Base-by-base conservation (phyloP, 257 asterid genomes). In the Eustoma russellianum region DNA sequence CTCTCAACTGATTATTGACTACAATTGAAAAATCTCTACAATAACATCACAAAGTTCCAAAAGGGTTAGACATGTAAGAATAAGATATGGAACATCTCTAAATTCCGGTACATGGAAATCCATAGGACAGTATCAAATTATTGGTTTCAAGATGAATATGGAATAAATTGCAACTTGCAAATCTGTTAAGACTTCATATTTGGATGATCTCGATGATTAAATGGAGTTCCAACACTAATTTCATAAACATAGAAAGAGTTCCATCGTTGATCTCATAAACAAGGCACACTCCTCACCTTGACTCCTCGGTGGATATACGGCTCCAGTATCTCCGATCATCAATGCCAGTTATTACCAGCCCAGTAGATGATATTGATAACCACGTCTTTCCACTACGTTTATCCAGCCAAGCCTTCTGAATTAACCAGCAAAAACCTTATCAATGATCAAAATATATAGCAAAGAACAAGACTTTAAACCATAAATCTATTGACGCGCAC, bases 301-400 rank as follows among this genome's bases (percentile, higher is more conserved):
- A 90, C 71, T 90, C 98, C 48, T 90, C 94, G 1, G 96, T 83
- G 15, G 71, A 78, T 61, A 90, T 75, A 38, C 93, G 82, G 70
- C 67, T 82, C 98, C 98, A 90, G 51, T 90, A 90, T 77, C 98
- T 75, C 72, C 98, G 52, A 54, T 90, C 98, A 57, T 80, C 95
- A 33, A 90, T 86, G 52, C 98, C 98, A 1, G 96, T 90, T 33
- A 90, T 90, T 0, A 72, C 65, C 73, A 90, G 68, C 44, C 91
- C 96, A 53, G 68, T 72, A 15, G 95, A 83, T 18, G 96, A 67
- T 35, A 90, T 62, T 14, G 78, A 75, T 80, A 90, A 67, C 63
- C 95, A 90, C 53, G 79, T 65, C 61, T 76, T 79, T 24, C 87
- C 96, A 9, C 71, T 74, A 49, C 65, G 67, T 77, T 83, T 86